phyloP scores from a whole-genome alignment of 371 early-diverging fungal species.

The Mucor indicus region DNA sequence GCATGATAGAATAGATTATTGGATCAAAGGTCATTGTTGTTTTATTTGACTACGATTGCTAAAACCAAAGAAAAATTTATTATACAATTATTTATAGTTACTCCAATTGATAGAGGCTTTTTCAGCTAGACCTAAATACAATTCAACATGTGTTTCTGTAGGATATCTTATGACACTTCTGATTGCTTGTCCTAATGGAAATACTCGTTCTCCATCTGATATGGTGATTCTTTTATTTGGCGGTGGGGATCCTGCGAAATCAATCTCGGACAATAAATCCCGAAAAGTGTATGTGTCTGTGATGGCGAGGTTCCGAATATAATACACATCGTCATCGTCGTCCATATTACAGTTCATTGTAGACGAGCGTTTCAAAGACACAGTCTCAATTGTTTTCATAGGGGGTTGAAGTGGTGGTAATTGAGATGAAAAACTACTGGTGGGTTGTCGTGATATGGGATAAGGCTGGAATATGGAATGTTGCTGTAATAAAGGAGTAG shows the following conservation, averaged over 20 bases:
- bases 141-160: slow-evolving; percentile 34
- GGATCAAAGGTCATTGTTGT: too few species aligned
- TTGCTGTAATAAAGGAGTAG: slow-evolving; percentile 14
- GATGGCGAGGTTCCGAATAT: slow-evolving; percentile 46
- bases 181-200: slow-evolving; percentile 45
- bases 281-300: slow-evolving; percentile 49
- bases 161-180: slow-evolving; percentile 39
- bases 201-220: slow-evolving; percentile 29
- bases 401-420: too few species aligned
- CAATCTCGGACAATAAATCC: slow-evolving; percentile 40
- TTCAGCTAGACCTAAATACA: slow-evolving; percentile 38
- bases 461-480: slow-evolving; percentile 4
- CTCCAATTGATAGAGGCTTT: slow-evolving; percentile 49
- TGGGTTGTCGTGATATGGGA: slow-evolving; percentile 2
- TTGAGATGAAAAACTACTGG: slow-evolving; percentile 14
- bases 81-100: slow-evolving; percentile 6
- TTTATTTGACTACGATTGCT: too few species aligned
- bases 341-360: neutral
- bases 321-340: slow-evolving; percentile 23
- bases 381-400: slow-evolving; percentile 39
- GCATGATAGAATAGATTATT: too few species aligned
- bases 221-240: slow-evolving; percentile 45
- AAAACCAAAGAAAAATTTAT: too few species aligned
- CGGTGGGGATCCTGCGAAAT: slow-evolving; percentile 42
- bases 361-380: slow-evolving; percentile 31